These are phyloP conservation scores for Nadsonia fulvescens DNA, from an alignment of 805 yeast genomes.

Conservation along the genomic window DNA sequence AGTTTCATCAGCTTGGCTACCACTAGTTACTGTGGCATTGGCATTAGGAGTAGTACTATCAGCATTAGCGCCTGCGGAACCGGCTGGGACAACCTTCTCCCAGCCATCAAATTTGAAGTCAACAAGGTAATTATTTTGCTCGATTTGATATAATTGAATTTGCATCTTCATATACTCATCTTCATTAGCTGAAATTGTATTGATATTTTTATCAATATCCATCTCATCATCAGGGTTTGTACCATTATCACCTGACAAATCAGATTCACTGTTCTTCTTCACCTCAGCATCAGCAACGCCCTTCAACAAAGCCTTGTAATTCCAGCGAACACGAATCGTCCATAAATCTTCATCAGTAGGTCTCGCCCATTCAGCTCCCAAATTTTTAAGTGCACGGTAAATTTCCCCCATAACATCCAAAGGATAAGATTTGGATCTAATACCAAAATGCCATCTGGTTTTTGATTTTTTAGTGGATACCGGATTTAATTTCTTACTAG, in stretches of 20 bases:
- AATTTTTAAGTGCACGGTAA: conserved; percentile 76
- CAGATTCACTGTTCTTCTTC: conserved; percentile 25
- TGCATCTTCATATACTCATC: conserved; percentile 85
- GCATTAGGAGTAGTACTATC: conserved; percentile 7
- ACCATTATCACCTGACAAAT: conserved; percentile 8
- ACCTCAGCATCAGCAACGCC: no score
- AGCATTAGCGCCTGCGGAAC: conserved; percentile 12
- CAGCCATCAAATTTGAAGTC: conserved; percentile 97
- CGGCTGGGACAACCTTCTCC: no score
- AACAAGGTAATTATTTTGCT: conserved; percentile 86
- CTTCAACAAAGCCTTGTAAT: no score
- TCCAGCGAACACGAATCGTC: conserved; percentile 94
- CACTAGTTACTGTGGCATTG: conserved; percentile 7
- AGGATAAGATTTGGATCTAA: conserved; percentile 88
- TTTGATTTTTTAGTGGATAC: conserved; percentile 65
- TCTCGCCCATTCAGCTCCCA: conserved; percentile 95
- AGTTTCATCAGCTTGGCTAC: conserved; percentile 27
- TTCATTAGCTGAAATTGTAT: no score
- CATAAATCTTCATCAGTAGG: conserved; percentile 90
- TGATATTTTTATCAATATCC: no score
- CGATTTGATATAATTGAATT: conserved; percentile 86
- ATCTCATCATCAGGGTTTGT: conserved; percentile 4
- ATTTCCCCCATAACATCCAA: conserved; percentile 98
- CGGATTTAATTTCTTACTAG: conserved; percentile 20
- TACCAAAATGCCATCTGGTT: conserved; percentile 97